Percentiles rank a stretch among this genome's conserved stretches.
phyloP scores from a whole-genome alignment of 1,284 basidiomycete genomes.

The Stygiomarasmius scandens region DNA sequence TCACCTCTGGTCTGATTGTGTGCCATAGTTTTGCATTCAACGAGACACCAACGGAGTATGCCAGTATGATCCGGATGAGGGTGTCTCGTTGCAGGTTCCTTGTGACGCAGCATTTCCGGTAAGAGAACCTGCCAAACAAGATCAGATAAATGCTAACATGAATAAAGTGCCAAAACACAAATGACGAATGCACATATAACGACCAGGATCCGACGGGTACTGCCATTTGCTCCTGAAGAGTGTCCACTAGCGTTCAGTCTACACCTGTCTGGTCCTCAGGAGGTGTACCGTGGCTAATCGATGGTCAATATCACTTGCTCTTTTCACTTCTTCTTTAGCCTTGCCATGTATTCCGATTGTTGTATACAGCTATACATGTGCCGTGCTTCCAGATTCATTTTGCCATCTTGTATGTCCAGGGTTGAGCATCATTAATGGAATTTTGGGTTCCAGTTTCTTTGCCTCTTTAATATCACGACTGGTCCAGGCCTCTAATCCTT shows the following conservation, averaged over 20 bases:
- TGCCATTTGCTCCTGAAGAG: background rate
- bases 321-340: background rate
- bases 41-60: background rate
- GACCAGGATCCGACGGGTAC: background rate
- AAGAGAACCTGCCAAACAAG: background rate
- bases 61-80: background rate
- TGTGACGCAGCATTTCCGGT: background rate
- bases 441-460: no score
- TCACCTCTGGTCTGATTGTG: background rate
- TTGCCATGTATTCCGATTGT: no score
- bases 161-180: background rate
- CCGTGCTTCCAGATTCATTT: background rate
- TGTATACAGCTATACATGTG: background rate
- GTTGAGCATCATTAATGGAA: no score
- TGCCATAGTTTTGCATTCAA: background rate
- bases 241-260: constrained; percentile 10
- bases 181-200: background rate
- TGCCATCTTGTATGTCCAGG: background rate
- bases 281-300: constrained; percentile 1
- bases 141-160: background rate
- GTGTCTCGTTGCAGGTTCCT: background rate
- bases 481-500: no score
- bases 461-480: no score
- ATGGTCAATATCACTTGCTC: background rate
- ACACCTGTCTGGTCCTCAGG: constrained; percentile 9